Evolutionary conservation across 257 asterid genomes (phyloP), one percentile per base, ranked within the genome.

Genomic region (Solanum ossicruentum): DNA sequence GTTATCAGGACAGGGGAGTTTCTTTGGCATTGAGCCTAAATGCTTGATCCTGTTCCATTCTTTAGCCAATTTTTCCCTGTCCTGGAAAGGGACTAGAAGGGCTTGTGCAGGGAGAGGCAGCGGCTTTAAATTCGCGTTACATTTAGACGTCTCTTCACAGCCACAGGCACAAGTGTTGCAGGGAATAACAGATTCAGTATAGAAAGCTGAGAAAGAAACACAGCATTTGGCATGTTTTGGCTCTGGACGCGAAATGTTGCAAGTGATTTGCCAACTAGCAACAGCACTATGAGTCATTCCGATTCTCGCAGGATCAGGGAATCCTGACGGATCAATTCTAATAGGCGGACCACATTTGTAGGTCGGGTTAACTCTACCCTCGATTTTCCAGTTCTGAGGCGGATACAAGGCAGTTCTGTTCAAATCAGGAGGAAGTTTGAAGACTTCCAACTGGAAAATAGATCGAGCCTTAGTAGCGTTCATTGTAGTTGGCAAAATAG

Each of bases 151-250:
- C 23, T 66, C n/a, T 3, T 83, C 23, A 78, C 99, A 96, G 3
- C 99, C 99, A 26, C 99, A 96, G 0, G 99, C 95, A 20, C 99
- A 96, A 2, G 99, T 96, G 86, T 65, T 87, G 92, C 99, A 94
- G 0, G 98, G 98, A 9, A 94, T 57, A 6, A 89, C 98, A 0
- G 89, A 90, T 1, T 91, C 97, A 1, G 99, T 54, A 51, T 93
- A 93, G 89, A 86, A 96, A 8, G 98, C 98, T 0, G 99, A 92
- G 92, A 90, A 96, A 13, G 99, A 93, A 11, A 96, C 98, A 17
- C 99, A 96, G 78, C 99, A 96, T 20, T 92, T 88, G n/a, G 90
- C 77, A 36, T 93, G 86, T 58, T 83, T 91, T 1, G 93, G 89
- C 87, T 93, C 90, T 0, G 99, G 98, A 0, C 85, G 83, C 4